Evolutionary conservation across 306 rosid species (phyloP), one percentile per base, ranked within the genome.

Genomic region (Cucurbita maxima): DNA sequence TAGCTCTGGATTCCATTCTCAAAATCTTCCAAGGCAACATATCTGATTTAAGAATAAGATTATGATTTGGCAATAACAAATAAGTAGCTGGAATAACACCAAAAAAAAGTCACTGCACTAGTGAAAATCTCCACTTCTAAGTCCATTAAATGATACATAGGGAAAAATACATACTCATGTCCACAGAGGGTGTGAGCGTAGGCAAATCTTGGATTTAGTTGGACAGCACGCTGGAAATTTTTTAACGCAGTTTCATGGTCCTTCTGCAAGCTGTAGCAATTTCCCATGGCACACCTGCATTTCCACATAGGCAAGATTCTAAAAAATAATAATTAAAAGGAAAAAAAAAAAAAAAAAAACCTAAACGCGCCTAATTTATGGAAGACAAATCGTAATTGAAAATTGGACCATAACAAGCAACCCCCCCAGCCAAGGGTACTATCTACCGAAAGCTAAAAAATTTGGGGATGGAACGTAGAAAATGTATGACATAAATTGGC

Each of bases 131-230:
- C 3, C 36, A 73, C 12, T 48, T 20, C n/a, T 38, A 52, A 76
- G 52, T 57, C 19, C 40, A 58, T 63, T 18, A 51, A 76, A 64
- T 76, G 52, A 43, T 20, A 50, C 16, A 55, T 52, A 63, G 34
- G 72, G 57, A 36, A 74, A 25, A 75, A 75, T 80, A 14, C 96
- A 38, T 91, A 95, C 99, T 95, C 99, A 10, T 95, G 99, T 71
- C 99, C 99, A 63, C 97, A 95, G 57, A 95, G 97, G 72, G 99
- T 95, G 86, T 95, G 99, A 13, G 99, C 97, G 80, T 95, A 95
- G 79, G 99, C 87, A 82, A 91, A 95, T 88, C 88, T 87, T 70
- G 99, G 83, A 83, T 89, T 87, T 36, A 95, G 84, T 77, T 91
- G 97, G 74, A 88, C 93, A 59, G 99, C 96, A 83, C 99, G 96